phyloP scores from a whole-genome alignment of 2,329 filamentous ascomycete genomes.

The Xylaria sp. region DNA sequence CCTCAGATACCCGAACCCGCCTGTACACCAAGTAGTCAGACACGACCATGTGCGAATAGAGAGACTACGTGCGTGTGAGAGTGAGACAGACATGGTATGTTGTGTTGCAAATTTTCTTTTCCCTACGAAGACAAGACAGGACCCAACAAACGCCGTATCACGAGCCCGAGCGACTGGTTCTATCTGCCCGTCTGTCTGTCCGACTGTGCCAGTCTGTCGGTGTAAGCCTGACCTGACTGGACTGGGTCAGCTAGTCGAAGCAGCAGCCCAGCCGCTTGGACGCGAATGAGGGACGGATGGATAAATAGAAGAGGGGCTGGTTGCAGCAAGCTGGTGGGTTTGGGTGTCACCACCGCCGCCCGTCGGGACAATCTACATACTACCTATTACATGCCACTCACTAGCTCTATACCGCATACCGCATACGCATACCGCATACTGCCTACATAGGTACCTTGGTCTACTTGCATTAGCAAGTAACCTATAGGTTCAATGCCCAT shows the following conservation, averaged over 20 bases:
- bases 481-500: too few species aligned
- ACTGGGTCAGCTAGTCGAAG: too few species aligned
- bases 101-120: neutral
- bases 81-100: neutral
- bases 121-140: neutral
- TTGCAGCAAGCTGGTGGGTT: neutral
- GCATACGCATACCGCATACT: too few species aligned
- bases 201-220: too few species aligned
- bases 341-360: neutral
- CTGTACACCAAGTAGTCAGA: neutral
- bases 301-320: neutral
- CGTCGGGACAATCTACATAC: neutral
- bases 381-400: too few species aligned
- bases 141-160: slow-evolving; percentile 7
- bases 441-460: too few species aligned
- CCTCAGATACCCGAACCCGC: too few species aligned
- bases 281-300: neutral
- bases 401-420: too few species aligned
- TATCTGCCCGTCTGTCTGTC: slow-evolving; percentile 23
- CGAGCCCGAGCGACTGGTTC: slow-evolving; percentile 27
- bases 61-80: slow-evolving; percentile 6
- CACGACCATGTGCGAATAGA: slow-evolving; percentile 20
- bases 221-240: neutral
- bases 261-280: neutral
- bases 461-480: too few species aligned